Conservation (phyloP, 495 filamentous ascomycete genomes). For the Cryomyces antarcticus region DNA sequence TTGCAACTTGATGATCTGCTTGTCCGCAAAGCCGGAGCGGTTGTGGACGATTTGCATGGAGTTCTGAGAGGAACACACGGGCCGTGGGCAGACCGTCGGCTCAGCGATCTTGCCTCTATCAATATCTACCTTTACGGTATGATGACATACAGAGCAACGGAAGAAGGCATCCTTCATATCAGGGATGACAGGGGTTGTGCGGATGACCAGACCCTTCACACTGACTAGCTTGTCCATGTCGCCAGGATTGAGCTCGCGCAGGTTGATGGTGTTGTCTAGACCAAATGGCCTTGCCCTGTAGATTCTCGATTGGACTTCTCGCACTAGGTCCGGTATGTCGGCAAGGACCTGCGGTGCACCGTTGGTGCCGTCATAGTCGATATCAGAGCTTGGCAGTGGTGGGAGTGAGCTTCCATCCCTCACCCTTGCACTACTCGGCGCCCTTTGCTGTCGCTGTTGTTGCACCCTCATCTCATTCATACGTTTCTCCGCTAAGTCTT, state of each 20-base stretch:
- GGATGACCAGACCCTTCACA: constrained; percentile 92
- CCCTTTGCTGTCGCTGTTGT: constrained; percentile 25
- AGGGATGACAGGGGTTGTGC: constrained; percentile 85
- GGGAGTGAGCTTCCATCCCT: constrained; percentile 48
- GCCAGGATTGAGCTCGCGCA: constrained; percentile 85
- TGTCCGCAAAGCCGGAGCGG: constrained; percentile 83
- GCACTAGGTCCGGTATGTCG: constrained; percentile 37
- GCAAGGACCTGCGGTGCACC: constrained; percentile 12
- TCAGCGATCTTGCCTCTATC: constrained; percentile 93
- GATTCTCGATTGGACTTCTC: constrained; percentile 42
- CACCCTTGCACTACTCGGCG: constrained; percentile 11
- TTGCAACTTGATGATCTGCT: constrained; percentile 96
- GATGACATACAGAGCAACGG: constrained; percentile 78
- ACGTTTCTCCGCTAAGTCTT: constrained; percentile 66
- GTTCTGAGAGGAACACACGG: constrained; percentile 66
- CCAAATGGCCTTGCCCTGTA: constrained; percentile 84
- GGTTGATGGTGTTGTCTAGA: constrained; percentile 69
- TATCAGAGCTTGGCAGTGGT: constrained; percentile 55
- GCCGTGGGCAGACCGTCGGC: constrained; percentile 72
- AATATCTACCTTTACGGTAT: constrained; percentile 73
- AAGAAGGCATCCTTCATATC: constrained; percentile 97
- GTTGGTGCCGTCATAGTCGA: constrained; percentile 22
- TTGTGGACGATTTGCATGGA: constrained; percentile 98
- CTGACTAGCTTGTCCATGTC: constrained; percentile 94
- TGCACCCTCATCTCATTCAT: constrained; percentile 48